Base-by-base conservation (phyloP, 2,329 filamentous ascomycete species). In the Fragosphaeria purpurea region DNA sequence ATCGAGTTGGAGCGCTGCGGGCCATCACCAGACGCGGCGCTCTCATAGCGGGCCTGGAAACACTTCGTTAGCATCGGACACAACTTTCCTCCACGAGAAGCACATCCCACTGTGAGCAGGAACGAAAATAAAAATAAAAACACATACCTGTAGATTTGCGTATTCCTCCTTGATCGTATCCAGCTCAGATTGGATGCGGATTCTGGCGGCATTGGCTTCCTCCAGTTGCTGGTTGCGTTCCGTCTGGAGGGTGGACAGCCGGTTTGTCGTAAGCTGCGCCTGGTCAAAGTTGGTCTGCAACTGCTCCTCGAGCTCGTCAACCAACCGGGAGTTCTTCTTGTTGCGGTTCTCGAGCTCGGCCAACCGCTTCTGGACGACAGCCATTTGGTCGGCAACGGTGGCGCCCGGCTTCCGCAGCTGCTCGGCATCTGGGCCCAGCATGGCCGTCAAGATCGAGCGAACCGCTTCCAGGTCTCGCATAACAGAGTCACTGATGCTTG, bases 251-350 rank as follows among this genome's bases (percentile, higher is more conserved):
- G 86, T 83, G 48, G 90, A 96, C 48, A 97, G 72, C 49, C 91
- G 83, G 69, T 95, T 95, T 65, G 80, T 89, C 10, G 84, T 83
- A 53, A 81, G 74, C 62, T 96, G 88, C 53, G 91, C 89, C 64
- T 95, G 87, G 62, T 98, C 93, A 67, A 89, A 98, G 69, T 93
- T 96, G 64, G 79, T 88, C 63, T 91, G 90, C 49, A 98, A 81
- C 67, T 98, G 93, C 60, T 97, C 91, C 67, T 98, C 93, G 5
- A 98, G 82, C 68, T 98, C 91, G 65, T 97, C 88, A 7, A 98
- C 88, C 10, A 98, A 74, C 30, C 88, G 82, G 41, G 87, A 86
- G 66, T 93, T 94, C 76, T 95, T 96, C 71, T 88, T 84, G 73
- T 94, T 95, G 69, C 76, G 76, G 41, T 66, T 72, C 59, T 83